These are phyloP conservation scores for Athelia psychrophila DNA, from an alignment of 1,284 basidiomycete genomes.

Conservation along the genomic window DNA sequence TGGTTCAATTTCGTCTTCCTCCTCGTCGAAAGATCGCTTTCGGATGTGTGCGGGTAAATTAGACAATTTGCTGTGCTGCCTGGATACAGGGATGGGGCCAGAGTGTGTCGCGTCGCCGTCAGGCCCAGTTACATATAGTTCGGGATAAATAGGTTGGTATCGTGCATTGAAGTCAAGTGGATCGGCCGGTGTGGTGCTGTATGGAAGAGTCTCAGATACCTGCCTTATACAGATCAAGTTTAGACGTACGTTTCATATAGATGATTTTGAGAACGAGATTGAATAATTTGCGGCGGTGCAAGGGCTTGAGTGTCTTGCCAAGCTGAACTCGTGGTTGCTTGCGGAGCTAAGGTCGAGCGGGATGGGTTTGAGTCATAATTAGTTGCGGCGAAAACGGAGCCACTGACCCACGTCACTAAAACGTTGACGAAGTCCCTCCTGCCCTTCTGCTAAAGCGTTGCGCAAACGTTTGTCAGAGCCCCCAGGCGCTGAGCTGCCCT, in stretches of 20 bases:
- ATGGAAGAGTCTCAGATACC: slow-evolving; percentile 1
- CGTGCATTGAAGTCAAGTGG: slow-evolving; percentile 26
- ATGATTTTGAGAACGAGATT: neutral
- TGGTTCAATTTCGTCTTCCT: slow-evolving; percentile 38
- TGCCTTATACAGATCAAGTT: slow-evolving; percentile 1
- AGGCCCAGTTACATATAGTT: slow-evolving; percentile 13
- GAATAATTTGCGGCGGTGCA: neutral
- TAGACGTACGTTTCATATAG: neutral
- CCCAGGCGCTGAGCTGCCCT: slow-evolving; percentile 32
- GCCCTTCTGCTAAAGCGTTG: slow-evolving; percentile 13
- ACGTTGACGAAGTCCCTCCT: neutral
- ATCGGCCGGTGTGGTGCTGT: slow-evolving; percentile 5
- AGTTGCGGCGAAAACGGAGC: neutral
- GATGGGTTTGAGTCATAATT: neutral
- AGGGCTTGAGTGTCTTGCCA: neutral
- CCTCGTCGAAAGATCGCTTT: slow-evolving; percentile 42
- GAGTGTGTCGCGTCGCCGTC: slow-evolving; percentile 1
- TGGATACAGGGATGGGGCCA: slow-evolving; percentile 16
- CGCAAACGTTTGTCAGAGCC: slow-evolving; percentile 26
- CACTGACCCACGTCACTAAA: neutral
- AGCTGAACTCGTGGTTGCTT: neutral
- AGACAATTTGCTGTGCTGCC: slow-evolving; percentile 19
- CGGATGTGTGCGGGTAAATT: slow-evolving; percentile 3
- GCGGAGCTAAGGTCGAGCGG: neutral
- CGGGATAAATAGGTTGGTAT: slow-evolving; percentile 30